Base-by-base conservation (phyloP, 768 basidiomycete genomes). In the Candolleomyces aberdarensis region DNA sequence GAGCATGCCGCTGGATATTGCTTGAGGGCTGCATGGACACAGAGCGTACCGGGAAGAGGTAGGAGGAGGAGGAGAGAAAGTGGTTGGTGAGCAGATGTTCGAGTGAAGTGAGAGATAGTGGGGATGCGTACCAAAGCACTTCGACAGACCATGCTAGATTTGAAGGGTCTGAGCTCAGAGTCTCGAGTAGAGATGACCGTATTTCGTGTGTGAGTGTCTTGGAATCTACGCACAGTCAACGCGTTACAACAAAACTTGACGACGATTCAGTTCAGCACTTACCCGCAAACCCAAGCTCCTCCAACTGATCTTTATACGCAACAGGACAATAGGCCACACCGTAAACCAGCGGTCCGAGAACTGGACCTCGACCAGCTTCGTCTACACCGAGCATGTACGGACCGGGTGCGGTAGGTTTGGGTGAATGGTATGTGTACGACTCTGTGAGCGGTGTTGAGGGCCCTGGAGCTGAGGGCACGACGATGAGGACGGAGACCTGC, bases 351-450 rank as follows among this genome's bases (percentile, higher is more conserved):
- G 97, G 97, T 1, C 96, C 96, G 0, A 99, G 78, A 1, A 96
- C 96, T 20, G 96, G 97, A 0, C 97, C 97, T 58, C 97, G 82
- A 0, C 97, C 97, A 0, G 97, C 97, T 72, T 99, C 97, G 72
- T 99, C 97, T n/a, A 99, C 95, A 22, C 97, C 97, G 54, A 99
- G 88, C 53, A 98, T 92, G 76, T 96, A 97, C 0, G 91, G 89
- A 0, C 92, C 92, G 1, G 72, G 59, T 0, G 85, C 82, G 0
- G 87, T 88, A 2, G 92, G 92, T 0, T 71, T 82, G 1, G 85
- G 80, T 0, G 91, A 90, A 70, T 92, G 89, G 69, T 91, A 86
- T 0, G 91, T 88, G 69, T 94, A 94, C 0, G 92, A 92, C 10
- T 83, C 78, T 5, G 76, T 79, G 36, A 92, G 78, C 0, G 89